A percentile compares a stretch with the other conserved stretches of the same genome.
phyloP scores from a whole-genome alignment of 2,329 filamentous ascomycete species.

The Thermothelomyces thermophilus region DNA sequence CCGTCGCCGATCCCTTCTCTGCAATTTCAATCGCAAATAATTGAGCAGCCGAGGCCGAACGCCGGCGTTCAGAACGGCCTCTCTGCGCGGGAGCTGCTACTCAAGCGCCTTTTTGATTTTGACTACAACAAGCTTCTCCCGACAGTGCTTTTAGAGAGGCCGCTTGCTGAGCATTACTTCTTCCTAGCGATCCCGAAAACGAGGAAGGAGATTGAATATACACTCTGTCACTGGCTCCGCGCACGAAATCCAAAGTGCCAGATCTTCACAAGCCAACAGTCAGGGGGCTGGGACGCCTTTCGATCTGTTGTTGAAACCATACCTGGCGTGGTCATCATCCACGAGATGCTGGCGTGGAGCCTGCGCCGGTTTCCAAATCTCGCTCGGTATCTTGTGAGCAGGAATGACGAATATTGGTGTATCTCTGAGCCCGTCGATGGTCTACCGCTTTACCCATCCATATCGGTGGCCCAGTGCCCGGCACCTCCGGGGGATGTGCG shows the following conservation, averaged over 20 bases:
- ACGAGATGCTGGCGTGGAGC: constrained; percentile 36
- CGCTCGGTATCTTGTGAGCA: constrained; percentile 28
- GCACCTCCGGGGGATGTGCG: constrained; percentile 30
- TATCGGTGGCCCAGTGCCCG: constrained; percentile 7
- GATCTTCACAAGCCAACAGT: constrained; percentile 35
- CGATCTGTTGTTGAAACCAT: constrained; percentile 23
- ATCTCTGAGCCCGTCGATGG: constrained; percentile 32
- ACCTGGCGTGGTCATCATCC: constrained; percentile 36
- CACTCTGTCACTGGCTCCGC: constrained; percentile 42
- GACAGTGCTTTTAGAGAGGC: not conserved
- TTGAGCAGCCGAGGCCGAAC: not conserved
- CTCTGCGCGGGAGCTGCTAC: constrained; percentile 17
- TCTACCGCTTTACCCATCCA: constrained; percentile 30
- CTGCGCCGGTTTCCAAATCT: constrained; percentile 37
- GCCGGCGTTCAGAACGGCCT: not conserved
- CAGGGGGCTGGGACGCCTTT: constrained; percentile 45
- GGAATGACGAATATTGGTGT: constrained; percentile 34
- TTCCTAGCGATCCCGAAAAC: constrained; percentile 45
- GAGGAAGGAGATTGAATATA: constrained; percentile 29
- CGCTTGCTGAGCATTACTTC: constrained; percentile 31
- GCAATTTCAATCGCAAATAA: not conserved
- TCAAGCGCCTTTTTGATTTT: constrained; percentile 26
- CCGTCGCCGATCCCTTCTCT: constrained; percentile 7
- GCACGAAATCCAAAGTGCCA: constrained; percentile 34
- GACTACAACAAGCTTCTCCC: constrained; percentile 30